A percentile compares a stretch with the other conserved stretches of the same genome.
These are phyloP conservation scores for Astrothelium macrocarpum DNA, from an alignment of 495 filamentous ascomycete species.

Conservation along the genomic window DNA sequence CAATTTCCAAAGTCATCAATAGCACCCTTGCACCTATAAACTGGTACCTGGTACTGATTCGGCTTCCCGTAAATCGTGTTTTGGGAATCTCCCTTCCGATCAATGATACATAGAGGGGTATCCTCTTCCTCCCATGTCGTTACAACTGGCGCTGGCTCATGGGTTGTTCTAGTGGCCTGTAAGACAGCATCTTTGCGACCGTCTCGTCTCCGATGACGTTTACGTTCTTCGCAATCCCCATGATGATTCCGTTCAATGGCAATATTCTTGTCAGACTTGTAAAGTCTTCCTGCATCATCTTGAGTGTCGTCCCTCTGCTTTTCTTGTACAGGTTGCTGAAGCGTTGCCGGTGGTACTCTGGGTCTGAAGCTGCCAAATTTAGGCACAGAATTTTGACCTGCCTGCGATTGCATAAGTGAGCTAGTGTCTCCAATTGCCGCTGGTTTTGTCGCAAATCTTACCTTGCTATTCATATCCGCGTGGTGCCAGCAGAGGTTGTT, in stretches of 20 bases:
- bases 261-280: neutral
- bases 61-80: slow-evolving; percentile 51
- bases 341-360: slow-evolving; percentile 9
- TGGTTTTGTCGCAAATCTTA: neutral
- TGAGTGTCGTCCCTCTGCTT: neutral
- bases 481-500: neutral
- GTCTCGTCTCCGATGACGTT: neutral
- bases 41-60: slow-evolving; percentile 49
- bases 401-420: neutral
- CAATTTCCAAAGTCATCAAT: slow-evolving; percentile 46
- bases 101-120: slow-evolving; percentile 10
- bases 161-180: neutral
- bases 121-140: slow-evolving; percentile 1
- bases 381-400: slow-evolving; percentile 18
- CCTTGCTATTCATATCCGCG: neutral
- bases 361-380: slow-evolving; percentile 30
- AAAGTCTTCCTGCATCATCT: neutral
- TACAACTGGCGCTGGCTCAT: neutral
- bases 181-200: neutral
- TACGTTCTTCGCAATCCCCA: neutral
- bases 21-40: slow-evolving; percentile 47
- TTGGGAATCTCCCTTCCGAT: slow-evolving; percentile 46
- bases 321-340: neutral
- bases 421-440: neutral
- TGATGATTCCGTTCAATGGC: neutral